phyloP scores from a whole-genome alignment of 306 rosid genomes.

The Lathyrus tuberosus region DNA sequence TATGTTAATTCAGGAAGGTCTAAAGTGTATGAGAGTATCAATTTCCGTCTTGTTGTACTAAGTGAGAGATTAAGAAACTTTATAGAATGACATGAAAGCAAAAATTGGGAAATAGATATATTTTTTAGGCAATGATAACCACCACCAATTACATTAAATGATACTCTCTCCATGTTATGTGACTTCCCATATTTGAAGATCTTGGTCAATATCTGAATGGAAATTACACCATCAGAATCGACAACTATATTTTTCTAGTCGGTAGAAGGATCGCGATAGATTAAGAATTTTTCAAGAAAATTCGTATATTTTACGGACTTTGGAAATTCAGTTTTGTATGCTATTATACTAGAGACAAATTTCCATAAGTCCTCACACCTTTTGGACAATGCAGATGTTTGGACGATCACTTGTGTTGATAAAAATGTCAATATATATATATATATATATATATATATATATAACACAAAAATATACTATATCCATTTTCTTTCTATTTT shows the following conservation, averaged over 20 bases:
- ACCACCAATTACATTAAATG: neutral
- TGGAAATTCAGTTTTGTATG: neutral
- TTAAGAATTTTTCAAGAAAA: neutral
- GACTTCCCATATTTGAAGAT: neutral
- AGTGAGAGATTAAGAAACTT: neutral
- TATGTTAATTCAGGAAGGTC: neutral
- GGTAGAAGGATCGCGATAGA: neutral
- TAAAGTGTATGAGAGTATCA: neutral
- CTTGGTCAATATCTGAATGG: neutral
- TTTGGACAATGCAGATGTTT: neutral
- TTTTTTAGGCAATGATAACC: neutral
- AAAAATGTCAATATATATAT: neutral
- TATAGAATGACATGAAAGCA: neutral
- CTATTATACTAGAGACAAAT: neutral
- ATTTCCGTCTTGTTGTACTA: no score
- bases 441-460: no score
- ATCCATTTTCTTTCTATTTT: no score
- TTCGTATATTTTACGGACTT: no score
- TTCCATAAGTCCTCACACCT: neutral
- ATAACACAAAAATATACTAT: no score
- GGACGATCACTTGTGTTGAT: no score
- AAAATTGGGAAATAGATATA: no score
- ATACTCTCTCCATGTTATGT: neutral
- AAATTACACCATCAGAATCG: neutral
- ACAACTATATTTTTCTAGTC: neutral